A percentile compares a stretch with the other conserved stretches of the same genome.
Conservation (phyloP, 1,284 basidiomycete species). For the Spongiforma sp. region DNA sequence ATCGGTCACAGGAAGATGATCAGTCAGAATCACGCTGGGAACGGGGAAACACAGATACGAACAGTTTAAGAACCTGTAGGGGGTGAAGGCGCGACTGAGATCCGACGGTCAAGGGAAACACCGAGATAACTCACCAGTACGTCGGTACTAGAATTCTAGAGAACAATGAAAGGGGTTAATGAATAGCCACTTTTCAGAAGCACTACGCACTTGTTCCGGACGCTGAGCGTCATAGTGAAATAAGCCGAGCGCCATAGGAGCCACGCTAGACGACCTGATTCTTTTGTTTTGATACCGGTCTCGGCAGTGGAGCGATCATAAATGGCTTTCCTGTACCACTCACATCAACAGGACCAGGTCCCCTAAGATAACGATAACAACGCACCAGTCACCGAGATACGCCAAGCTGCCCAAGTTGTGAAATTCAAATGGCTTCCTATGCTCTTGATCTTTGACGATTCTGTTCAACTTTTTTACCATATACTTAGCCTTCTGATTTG, state of each 20-base stretch:
- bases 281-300: conserved; percentile 62
- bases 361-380: conserved; percentile 24
- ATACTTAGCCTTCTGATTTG: conserved; percentile 82
- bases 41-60: conserved; percentile 15
- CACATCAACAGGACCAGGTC: conserved; percentile 3
- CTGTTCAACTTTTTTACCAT: conserved; percentile 72
- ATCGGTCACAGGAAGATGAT: conserved; percentile 36
- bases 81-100: conserved; percentile 7
- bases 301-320: conserved; percentile 66
- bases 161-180: conserved; percentile 8
- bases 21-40: conserved; percentile 16
- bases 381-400: conserved; percentile 78
- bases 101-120: conserved; percentile 19
- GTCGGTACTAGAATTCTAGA: conserved; percentile 71
- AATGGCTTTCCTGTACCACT: conserved; percentile 66
- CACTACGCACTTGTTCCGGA: conserved; percentile 69
- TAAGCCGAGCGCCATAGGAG: conserved; percentile 82
- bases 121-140: conserved; percentile 56
- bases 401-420: conserved; percentile 79
- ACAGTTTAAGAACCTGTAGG: conserved; percentile 31
- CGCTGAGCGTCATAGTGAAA: conserved; percentile 78
- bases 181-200: conserved; percentile 7
- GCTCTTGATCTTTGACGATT: conserved; percentile 50
- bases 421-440: conserved; percentile 64
- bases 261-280: conserved; percentile 78